A percentile compares a stretch with the other conserved stretches of the same genome.
phyloP scores from a whole-genome alignment of 352 stramenopile species.

The Peronosclerospora sorghi region DNA sequence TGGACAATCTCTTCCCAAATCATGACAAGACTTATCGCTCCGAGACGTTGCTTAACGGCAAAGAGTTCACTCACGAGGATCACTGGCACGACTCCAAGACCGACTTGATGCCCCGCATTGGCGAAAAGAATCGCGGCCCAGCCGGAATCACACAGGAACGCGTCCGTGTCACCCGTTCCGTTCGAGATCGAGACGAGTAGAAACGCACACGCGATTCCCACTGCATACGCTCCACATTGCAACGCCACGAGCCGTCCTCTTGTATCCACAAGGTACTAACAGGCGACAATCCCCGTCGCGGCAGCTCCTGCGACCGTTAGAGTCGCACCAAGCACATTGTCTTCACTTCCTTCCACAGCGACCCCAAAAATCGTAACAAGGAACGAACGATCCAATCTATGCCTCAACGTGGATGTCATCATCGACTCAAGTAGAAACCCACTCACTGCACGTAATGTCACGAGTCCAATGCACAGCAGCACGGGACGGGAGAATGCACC shows the following conservation, averaged over 20 bases:
- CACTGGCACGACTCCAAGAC: constrained; percentile 42
- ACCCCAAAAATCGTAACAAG: constrained; percentile 54
- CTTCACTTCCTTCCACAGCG: constrained; percentile 37
- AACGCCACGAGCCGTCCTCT: constrained; percentile 39
- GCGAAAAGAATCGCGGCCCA: constrained; percentile 54
- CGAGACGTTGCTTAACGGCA: constrained; percentile 45
- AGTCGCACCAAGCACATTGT: constrained; percentile 33
- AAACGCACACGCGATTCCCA: constrained; percentile 32
- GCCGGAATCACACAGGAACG: constrained; percentile 39
- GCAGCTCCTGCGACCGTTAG: constrained; percentile 32
- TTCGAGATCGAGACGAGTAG: constrained; percentile 36
- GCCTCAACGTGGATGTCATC: constrained; percentile 25
- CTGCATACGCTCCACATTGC: constrained; percentile 49
- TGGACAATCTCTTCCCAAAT: constrained; percentile 42
- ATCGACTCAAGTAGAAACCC: constrained; percentile 37
- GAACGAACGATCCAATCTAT: constrained; percentile 22
- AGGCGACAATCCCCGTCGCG: constrained; percentile 32
- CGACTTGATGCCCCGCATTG: constrained; percentile 52
- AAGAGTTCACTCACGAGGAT: constrained; percentile 67
- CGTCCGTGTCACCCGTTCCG: constrained; percentile 9
- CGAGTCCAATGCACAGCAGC: constrained; percentile 41
- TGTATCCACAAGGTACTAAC: constrained; percentile 58
- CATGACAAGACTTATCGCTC: constrained; percentile 55
- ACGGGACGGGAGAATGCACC: constrained; percentile 60
- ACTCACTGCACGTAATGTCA: constrained; percentile 36